Base-by-base conservation (phyloP, 805 yeast genomes). In the Spathaspora boniae region DNA sequence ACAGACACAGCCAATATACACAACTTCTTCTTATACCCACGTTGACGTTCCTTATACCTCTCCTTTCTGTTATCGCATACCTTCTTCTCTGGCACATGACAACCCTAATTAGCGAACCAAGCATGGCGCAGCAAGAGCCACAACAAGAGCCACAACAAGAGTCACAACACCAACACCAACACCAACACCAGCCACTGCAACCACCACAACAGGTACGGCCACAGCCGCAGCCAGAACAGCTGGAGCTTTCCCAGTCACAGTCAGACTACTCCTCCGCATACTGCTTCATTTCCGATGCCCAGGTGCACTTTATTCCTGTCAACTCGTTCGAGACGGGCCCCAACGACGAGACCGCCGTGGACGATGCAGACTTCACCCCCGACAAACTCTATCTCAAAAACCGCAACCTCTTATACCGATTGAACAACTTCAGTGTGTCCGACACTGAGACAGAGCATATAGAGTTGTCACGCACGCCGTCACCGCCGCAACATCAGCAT, bases 381-480 rank as follows among this genome's bases (percentile, higher is more conserved):
- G 38, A 43, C 22, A 43, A 40, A 26, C 31, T 40, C 16, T 40
- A 43, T 34, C 30, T 53, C 4, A 44, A 46, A 29, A 53, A 58
- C 34, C 53, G 51, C 31, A 63, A 62, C 40, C 50, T 63, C 6
- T 40, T 63, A 15, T 63, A 63, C 45, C 50, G 58, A 26, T 46
- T 63, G 23, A 63, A 63, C 41, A 62, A 63, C 40, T 67, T 68
- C 11, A 32, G 38, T 5, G 41, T 58, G 16, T 60, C 66, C 4
- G 69, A 63, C 37, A 36, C 60, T n/a, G 68, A 62, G 17, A 43
- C 48, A 9, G 53, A 46, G 15, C n/a, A n/a, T n/a, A n/a, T n/a
- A n/a, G 32, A 27, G 18, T 17, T 20, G 11, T 34, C 21, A 4
- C 26, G 30, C 12, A 19, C 33, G 11, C 22, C 39, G n/a, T 20